phyloP scores from a whole-genome alignment of 345 rosid genomes.

The Acer campestre region DNA sequence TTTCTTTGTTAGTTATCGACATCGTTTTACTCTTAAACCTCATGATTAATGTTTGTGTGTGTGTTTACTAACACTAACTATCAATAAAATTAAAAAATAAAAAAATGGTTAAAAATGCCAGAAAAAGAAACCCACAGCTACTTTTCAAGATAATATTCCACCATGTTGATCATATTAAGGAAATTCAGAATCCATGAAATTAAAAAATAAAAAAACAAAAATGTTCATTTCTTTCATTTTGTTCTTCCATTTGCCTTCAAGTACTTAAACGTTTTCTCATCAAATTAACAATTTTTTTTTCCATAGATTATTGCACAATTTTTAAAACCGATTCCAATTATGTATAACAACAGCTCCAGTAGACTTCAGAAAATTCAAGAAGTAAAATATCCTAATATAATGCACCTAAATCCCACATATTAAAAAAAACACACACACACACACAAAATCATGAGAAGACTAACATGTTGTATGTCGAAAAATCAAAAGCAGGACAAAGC shows the following conservation, averaged over 20 bases:
- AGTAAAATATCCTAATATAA: neutral
- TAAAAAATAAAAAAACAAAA: neutral
- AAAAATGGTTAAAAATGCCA: no score
- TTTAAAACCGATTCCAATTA: neutral
- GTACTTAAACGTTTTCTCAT: neutral
- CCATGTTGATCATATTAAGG: neutral
- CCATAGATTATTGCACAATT: neutral
- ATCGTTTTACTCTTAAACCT: neutral
- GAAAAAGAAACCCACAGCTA: neutral
- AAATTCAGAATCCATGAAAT: neutral
- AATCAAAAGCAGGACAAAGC: neutral
- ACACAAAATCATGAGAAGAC: neutral
- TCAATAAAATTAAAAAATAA: neutral
- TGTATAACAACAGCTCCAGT: neutral
- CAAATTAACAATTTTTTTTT: neutral
- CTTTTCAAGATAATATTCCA: neutral
- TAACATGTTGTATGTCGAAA: neutral
- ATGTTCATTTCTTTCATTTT: neutral
- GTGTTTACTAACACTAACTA: no score
- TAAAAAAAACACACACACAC: no score
- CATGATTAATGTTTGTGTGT: neutral
- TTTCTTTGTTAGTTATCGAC: slow-evolving; percentile 9
- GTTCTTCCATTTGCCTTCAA: neutral
- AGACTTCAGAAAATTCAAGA: no score
- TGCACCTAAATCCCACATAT: no score